Evolutionary conservation across 352 stramenopile species (phyloP), one percentile per base, ranked within the genome.

Genomic region (Globisporangium emineosum): DNA sequence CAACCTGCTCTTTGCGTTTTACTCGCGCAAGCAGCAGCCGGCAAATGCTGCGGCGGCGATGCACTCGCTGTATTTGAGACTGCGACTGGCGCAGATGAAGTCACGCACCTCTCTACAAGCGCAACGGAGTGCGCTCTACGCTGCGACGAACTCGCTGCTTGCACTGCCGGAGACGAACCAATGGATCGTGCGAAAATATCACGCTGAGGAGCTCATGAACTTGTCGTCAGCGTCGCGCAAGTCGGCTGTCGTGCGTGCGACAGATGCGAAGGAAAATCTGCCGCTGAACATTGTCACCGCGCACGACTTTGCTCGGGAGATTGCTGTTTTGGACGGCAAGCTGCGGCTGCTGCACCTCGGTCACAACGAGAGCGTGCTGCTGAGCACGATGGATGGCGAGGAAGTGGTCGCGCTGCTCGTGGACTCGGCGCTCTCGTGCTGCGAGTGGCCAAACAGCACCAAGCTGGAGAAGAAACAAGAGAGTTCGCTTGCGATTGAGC

Each of bases 151-250:
- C 43, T 64, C 81, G 12, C 64, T 93, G 29, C 60, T 72, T 17
- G 65, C 74, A 6, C 65, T 80, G 3, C 76, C 80, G 5, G 62
- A 64, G 25, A 64, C 79, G 37, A 89, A 80, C 33, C 80, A 71
- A 7, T 91, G 84, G 82, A 66, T 91, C 47, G 79, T 91, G 49
- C 80, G 82, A n/a, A 90, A 90, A 56, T 65, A 86, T 19, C 81
- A 90, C 62, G 73, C 72, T 0, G 80, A 90, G 66, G 84, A 90
- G 45, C 72, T 78, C 15, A 65, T 72, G 21, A 37, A 59, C 15
- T 58, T 52, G 4, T 58, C 55, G 9, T 43, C 52, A 25, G 29
- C 47, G 4, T 51, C 67, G 32, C 32, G 59, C 25, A 66, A 73
- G 57, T 23, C n/a, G 12, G 52, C 52, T 6, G 23, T 13, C 59